Conservation (phyloP, 2,329 filamentous ascomycete species). For the Aspergillus novofumigatus region DNA sequence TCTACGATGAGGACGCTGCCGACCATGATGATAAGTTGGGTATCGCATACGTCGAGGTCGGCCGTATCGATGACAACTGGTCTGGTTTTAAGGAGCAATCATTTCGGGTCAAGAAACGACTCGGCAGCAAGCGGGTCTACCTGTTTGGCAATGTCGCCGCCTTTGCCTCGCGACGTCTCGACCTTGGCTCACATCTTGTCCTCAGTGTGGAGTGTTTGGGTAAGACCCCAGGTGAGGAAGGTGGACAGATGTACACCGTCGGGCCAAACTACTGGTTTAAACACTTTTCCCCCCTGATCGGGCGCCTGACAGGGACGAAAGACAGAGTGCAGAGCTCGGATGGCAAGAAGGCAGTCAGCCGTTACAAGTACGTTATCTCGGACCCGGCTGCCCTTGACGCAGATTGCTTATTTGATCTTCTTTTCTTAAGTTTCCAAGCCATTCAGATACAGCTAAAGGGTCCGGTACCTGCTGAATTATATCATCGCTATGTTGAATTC, state of each 20-base stretch:
- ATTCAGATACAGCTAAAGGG: slow-evolving; percentile 85
- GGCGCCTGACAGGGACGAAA: slow-evolving; percentile 70
- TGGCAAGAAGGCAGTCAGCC: slow-evolving; percentile 56
- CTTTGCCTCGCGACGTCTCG: slow-evolving; percentile 56
- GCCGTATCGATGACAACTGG: slow-evolving; percentile 62
- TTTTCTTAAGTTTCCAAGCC: slow-evolving; percentile 70
- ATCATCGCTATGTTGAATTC: slow-evolving; percentile 92
- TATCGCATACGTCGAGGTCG: slow-evolving; percentile 70
- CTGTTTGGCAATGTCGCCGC: slow-evolving; percentile 65
- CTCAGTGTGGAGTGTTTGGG: slow-evolving; percentile 77
- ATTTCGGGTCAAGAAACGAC: slow-evolving; percentile 70
- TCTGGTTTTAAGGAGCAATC: slow-evolving; percentile 59
- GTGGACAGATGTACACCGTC: slow-evolving; percentile 71
- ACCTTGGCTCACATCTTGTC: slow-evolving; percentile 66
- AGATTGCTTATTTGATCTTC: slow-evolving; percentile 1
- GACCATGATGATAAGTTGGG: slow-evolving; percentile 86
- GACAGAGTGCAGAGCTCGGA: slow-evolving; percentile 56
- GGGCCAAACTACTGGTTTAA: slow-evolving; percentile 73
- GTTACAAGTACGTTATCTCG: slow-evolving; percentile 65
- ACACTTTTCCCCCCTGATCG: slow-evolving; percentile 86
- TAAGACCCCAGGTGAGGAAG: slow-evolving; percentile 60
- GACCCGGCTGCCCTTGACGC: background rate
- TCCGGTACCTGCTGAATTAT: slow-evolving; percentile 73
- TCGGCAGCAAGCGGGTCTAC: slow-evolving; percentile 84
- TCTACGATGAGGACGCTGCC: slow-evolving; percentile 86